Base-by-base conservation (phyloP, 2,329 filamentous ascomycete genomes). In the Colletotrichum sp. region DNA sequence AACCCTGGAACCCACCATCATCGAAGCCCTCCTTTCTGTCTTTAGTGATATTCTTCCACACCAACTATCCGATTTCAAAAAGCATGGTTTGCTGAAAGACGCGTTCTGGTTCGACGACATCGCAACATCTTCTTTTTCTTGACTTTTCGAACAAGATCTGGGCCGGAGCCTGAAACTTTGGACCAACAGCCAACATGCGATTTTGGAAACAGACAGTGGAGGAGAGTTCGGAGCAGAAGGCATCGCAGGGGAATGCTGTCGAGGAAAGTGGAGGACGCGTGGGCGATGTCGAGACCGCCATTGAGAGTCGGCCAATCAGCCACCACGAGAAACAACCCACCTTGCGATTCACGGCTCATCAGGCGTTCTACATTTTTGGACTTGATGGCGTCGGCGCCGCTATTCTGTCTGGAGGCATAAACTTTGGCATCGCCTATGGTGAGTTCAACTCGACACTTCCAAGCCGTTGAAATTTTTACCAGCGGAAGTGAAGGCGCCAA, bases 381-480 rank as follows among this genome's bases (percentile, higher is more conserved):
- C 78, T 89, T 4, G 85, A 89, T 72, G 89, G 88, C 6, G 30
- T 90, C 38, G 86, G 86, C 16, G 87, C 87, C 12, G 84, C 86
- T 76, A 65, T 87, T n/a, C 60, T 90, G 4, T 89, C 88, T 0
- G 89, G 85, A 0, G 87, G 82, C 26, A 87, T 90, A 76, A 90
- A 90, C 81, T 89, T 90, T 79, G 86, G 84, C 60, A 84, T 90
- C 73, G 88, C 87, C 18, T 90, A 89, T 76, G 86, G 88, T 89
- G 78, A 73, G 82, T 79, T 7, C 18, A 30, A 30, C 13, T n/a
- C 5, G 1, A 2, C 2, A 21, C 43, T 0, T 12, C 10, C 43
- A 7, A 48, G 4, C n/a, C 18, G 10, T 13, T 21, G 43, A 6
- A 7, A 48, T 24, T 3, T 8, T n/a, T 2, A 24, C 4, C n/a